Base-by-base conservation (phyloP, 148 eudicot genomes). In the Rheum nobile region DNA sequence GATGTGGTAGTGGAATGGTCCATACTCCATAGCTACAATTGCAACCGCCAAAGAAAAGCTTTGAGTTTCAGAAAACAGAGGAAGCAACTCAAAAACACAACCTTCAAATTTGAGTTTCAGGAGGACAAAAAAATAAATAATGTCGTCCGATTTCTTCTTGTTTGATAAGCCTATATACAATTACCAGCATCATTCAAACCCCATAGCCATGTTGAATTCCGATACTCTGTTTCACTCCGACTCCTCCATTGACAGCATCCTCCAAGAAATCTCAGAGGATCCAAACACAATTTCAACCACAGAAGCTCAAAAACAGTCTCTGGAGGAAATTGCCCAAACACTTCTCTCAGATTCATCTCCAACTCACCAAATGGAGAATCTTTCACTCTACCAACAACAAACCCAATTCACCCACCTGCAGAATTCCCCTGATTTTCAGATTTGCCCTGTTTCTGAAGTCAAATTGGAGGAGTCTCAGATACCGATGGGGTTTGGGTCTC, bases 91-190 rank as follows among this genome's bases (percentile, higher is more conserved):
- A n/a, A n/a, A n/a, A n/a, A n/a, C n/a, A n/a, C n/a, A n/a, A n/a
- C n/a, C n/a, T n/a, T n/a, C 52, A 47, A 47, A 47, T 16, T 47
- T 14, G 52, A 14, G 52, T 47, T 47, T 47, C 52, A 47, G 19
- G 8, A n/a, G 26, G 3, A n/a, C 1, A n/a, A 21, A 21, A 21
- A 21, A 57, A 16, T 29, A 34, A 31, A 39, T 35, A 79, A 91
- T 91, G 98, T 81, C 93, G 79, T 89, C 90, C 50, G 96, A 91
- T 41, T 78, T 94, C 77, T 91, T 82, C 44, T 21, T 77, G 44
- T 81, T 91, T 55, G 97, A 94, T 34, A 87, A 80, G 28, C 43
- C 80, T 31, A 29, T 73, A 14, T 21, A 29, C 14, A 16, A 17
- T 21, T 11, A 73, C 65, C 61, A 50, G 21, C 70, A 59, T 35